Evolutionary conservation across 2,329 filamentous ascomycete genomes (phyloP).

Genomic region (Pseudogymnoascus sp.): DNA sequence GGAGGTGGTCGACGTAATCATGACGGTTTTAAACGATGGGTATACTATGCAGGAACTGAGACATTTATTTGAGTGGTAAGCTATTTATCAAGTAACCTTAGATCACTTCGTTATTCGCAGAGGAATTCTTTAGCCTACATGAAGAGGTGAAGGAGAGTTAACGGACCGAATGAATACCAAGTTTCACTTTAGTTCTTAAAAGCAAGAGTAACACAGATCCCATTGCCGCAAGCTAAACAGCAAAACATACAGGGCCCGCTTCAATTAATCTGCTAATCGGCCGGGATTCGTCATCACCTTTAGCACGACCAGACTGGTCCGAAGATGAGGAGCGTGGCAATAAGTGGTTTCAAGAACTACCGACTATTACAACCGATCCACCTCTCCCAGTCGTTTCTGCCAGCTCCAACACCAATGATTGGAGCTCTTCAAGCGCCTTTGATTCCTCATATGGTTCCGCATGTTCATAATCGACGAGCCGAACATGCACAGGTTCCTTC

Average conservation of each 20-base stretch:
- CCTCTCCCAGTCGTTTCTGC: slow-evolving; percentile 13
- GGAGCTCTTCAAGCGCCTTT: slow-evolving; percentile 12
- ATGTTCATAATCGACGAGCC: slow-evolving; percentile 13
- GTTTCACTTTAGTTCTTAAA: neutral
- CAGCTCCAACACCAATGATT: slow-evolving; percentile 11
- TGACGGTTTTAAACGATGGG: neutral
- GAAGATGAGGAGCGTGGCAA: neutral
- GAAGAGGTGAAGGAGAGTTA: neutral
- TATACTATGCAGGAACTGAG: neutral
- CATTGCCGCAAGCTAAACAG: neutral
- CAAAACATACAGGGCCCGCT: neutral
- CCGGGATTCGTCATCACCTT: neutral
- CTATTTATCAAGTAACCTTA: neutral
- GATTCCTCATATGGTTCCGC: slow-evolving; percentile 13
- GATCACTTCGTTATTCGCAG: neutral
- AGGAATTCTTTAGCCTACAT: neutral
- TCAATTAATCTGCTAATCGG: neutral
- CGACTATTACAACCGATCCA: neutral
- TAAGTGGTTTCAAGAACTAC: slow-evolving; percentile 5
- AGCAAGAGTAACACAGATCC: too few species aligned
- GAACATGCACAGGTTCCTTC: slow-evolving; percentile 10
- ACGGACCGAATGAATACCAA: neutral
- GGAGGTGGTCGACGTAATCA: neutral
- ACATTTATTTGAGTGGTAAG: neutral
- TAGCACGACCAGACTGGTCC: neutral